Evolutionary conservation across 2,329 filamentous ascomycete genomes (phyloP).

Genomic region (Lecanicillium sp.): DNA sequence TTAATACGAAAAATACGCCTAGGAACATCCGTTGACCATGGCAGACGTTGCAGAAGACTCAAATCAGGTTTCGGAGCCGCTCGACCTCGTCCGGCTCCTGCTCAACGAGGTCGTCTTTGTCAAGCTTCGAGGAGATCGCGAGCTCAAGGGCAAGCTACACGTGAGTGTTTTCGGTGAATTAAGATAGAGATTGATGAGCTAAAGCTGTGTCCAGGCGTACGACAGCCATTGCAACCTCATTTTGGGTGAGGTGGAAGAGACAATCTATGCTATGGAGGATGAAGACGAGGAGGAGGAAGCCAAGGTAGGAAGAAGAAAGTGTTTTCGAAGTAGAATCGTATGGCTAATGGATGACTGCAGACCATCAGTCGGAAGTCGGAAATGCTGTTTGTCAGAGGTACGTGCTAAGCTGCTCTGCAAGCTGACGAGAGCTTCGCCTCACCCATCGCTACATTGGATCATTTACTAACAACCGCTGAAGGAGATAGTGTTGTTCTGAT

Average conservation of each 20-base stretch:
- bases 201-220: conserved; percentile 60
- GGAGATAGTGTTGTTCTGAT: conserved; percentile 68
- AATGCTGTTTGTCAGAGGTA: conserved; percentile 97
- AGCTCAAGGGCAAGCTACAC: conserved; percentile 90
- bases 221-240: conserved; percentile 98
- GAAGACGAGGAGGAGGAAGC: conserved; percentile 72
- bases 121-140: conserved; percentile 89
- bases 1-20: conserved; percentile 1
- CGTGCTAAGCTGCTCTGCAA: conserved; percentile 16
- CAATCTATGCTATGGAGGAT: conserved; percentile 87
- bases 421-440: too few species aligned
- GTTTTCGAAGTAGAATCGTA: not conserved
- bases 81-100: conserved; percentile 89
- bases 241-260: conserved; percentile 93
- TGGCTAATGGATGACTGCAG: conserved; percentile 31
- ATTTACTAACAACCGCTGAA: conserved; percentile 23
- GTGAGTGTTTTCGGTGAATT: conserved; percentile 41
- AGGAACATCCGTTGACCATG: conserved; percentile 61
- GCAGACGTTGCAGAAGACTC: conserved; percentile 72
- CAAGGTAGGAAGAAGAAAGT: conserved; percentile 45
- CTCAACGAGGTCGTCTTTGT: conserved; percentile 96
- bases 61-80: conserved; percentile 74
- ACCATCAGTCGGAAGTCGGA: conserved; percentile 95
- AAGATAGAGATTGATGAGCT: not conserved
- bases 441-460: conserved; percentile 14